Evolutionary conservation across 768 basidiomycete species (phyloP).

Genomic region (Termitomyces sp.): DNA sequence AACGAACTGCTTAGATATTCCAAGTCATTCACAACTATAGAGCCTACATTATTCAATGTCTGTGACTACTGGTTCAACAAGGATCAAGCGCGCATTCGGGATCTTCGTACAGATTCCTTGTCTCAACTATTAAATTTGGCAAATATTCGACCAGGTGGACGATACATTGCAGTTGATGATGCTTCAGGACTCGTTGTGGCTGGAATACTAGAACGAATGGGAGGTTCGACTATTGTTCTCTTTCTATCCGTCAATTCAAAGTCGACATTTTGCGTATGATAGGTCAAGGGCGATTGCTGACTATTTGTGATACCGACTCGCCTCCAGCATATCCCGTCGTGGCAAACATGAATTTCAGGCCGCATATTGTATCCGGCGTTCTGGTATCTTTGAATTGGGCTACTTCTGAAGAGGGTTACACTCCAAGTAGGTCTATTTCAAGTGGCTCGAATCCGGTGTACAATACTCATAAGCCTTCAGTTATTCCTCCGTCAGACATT

Average conservation of each 20-base stretch:
- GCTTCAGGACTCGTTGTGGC: conserved; percentile 85
- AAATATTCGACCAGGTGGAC: conserved; percentile 81
- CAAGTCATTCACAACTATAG: conserved; percentile 80
- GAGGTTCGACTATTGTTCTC: conserved; percentile 41
- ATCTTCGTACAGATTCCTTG: conserved; percentile 82
- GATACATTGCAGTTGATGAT: conserved; percentile 87
- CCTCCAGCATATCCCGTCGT: conserved; percentile 88
- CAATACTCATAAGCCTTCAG: conserved; percentile 25
- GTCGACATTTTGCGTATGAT: conserved; percentile 1
- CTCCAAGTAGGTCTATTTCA: conserved; percentile 41
- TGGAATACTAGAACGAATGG: conserved; percentile 81
- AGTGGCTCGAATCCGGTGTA: background rate
- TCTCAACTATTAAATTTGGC: conserved; percentile 83
- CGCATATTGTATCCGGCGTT: conserved; percentile 42
- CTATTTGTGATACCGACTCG: conserved; percentile 85
- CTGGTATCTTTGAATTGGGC: conserved; percentile 86
- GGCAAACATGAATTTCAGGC: conserved; percentile 79
- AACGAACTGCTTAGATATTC: conserved; percentile 54
- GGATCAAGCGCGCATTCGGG: conserved; percentile 74
- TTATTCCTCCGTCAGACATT: conserved; percentile 54
- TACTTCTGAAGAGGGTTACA: conserved; percentile 72
- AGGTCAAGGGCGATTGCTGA: conserved; percentile 79
- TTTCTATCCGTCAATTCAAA: background rate
- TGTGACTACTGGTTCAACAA: conserved; percentile 87
- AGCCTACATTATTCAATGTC: conserved; percentile 84